Evolutionary conservation across 106 monocot species (phyloP).

Genomic region (Posidonia australis): DNA sequence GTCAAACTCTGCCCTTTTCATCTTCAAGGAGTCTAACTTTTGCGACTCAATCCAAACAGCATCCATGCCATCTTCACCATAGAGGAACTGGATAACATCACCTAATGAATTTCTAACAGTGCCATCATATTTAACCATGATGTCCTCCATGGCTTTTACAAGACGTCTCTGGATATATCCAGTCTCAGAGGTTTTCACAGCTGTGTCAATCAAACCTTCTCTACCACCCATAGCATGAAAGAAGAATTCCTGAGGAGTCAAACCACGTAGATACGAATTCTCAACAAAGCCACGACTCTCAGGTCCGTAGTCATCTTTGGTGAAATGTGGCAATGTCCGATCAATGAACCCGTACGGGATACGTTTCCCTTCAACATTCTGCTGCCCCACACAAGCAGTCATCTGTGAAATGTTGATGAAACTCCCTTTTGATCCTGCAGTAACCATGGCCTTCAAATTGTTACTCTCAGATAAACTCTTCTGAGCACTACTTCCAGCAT

Average conservation of each 20-base stretch:
- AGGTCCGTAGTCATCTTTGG: constrained; percentile 92
- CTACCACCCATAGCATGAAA: constrained; percentile 99
- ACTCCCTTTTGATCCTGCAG: constrained; percentile 96
- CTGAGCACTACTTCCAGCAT: constrained; percentile 92
- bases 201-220: constrained; percentile 98
- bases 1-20: constrained; percentile 82
- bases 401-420: constrained; percentile 99
- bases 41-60: constrained; percentile 97
- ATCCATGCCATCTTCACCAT: constrained; percentile 99
- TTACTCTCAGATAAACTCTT: constrained; percentile 97
- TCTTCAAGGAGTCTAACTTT: constrained; percentile 85
- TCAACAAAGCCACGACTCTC: constrained; percentile 99
- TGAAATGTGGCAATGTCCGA: constrained; percentile 92
- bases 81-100: constrained; percentile 96
- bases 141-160: constrained; percentile 99
- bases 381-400: constrained; percentile 99
- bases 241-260: constrained; percentile 98
- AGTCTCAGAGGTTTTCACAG: constrained; percentile 98
- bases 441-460: constrained; percentile 98
- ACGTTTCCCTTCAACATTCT: constrained; percentile 99
- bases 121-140: constrained; percentile 99
- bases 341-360: constrained; percentile 92
- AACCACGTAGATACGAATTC: constrained; percentile 89
- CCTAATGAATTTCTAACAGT: constrained; percentile 97
- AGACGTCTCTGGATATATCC: constrained; percentile 95